Percentiles rank a stretch among this genome's conserved stretches.
Evolutionary conservation across 202 grass and related monocot species (phyloP).

Genomic region (Tripidium arundinaceum): DNA sequence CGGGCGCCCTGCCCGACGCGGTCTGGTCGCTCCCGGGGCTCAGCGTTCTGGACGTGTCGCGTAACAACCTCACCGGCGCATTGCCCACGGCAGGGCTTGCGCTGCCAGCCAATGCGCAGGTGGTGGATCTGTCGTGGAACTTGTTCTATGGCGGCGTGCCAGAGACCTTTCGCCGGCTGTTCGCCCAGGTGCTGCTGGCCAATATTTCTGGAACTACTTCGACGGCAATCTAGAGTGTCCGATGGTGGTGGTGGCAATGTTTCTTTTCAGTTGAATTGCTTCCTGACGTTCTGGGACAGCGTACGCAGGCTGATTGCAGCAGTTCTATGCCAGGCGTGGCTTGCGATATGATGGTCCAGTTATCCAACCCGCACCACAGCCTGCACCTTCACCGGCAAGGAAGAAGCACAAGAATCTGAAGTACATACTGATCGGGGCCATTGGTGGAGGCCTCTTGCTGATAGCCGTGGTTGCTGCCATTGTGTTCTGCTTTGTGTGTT

Average conservation of each 20-base stretch:
- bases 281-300: conserved; percentile 50
- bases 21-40: conserved; percentile 61
- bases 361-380: conserved; percentile 16
- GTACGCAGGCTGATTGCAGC: conserved; percentile 48
- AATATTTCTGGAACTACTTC: conserved; percentile 87
- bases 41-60: conserved; percentile 61
- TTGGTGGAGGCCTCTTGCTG: conserved; percentile 51
- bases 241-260: conserved; percentile 30
- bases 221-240: conserved; percentile 36
- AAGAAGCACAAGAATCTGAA: conserved; percentile 57
- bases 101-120: conserved; percentile 35
- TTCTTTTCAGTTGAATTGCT: conserved; percentile 59
- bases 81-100: conserved; percentile 38
- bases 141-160: conserved; percentile 60
- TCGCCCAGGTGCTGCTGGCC: conserved; percentile 25
- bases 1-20: conserved; percentile 42
- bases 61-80: conserved; percentile 63
- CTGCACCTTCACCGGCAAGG: conserved; percentile 5
- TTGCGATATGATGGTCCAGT: conserved; percentile 37
- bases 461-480: conserved; percentile 37
- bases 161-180: conserved; percentile 46
- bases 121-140: conserved; percentile 75
- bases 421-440: conserved; percentile 84
- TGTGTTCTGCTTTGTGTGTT: conserved; percentile 45
- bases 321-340: conserved; percentile 54